Percentiles rank a stretch among this genome's conserved stretches.
Conservation (phyloP, 495 filamentous ascomycete species). For the Talaromyces stipitatus region DNA sequence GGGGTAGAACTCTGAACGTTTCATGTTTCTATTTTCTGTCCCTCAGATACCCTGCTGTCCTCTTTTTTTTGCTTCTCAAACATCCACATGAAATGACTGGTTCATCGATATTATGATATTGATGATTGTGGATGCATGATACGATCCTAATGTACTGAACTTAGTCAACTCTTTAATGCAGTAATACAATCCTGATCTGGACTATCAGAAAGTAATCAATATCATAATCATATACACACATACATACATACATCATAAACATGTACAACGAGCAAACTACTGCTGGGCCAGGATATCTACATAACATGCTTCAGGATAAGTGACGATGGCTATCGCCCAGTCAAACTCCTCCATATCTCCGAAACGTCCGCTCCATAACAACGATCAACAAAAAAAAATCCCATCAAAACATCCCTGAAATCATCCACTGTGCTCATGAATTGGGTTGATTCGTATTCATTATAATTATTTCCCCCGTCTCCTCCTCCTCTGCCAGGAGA, state of each 20-base stretch:
- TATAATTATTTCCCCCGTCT: neutral
- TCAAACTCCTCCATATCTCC: constrained; percentile 23
- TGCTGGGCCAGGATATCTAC: neutral
- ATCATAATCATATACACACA: neutral
- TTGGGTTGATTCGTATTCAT: neutral
- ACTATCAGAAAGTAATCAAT: neutral
- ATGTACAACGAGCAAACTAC: no score
- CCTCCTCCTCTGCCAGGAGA: no score
- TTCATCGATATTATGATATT: neutral
- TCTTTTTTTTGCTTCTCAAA: neutral
- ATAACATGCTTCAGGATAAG: neutral
- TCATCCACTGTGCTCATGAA: constrained; percentile 13
- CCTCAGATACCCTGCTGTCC: neutral
- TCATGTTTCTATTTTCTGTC: neutral
- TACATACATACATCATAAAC: neutral
- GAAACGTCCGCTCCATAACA: constrained; percentile 25
- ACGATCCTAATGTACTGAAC: neutral
- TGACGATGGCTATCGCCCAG: neutral
- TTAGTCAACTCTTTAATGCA: neutral
- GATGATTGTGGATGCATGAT: neutral
- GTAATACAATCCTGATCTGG: neutral
- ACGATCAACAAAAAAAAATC: constrained; percentile 38
- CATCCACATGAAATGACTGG: neutral
- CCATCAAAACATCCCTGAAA: constrained; percentile 23
- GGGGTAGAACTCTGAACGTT: neutral